Evolutionary conservation across 2,329 filamentous ascomycete genomes (phyloP).

Genomic region (Chaetomium globosum): DNA sequence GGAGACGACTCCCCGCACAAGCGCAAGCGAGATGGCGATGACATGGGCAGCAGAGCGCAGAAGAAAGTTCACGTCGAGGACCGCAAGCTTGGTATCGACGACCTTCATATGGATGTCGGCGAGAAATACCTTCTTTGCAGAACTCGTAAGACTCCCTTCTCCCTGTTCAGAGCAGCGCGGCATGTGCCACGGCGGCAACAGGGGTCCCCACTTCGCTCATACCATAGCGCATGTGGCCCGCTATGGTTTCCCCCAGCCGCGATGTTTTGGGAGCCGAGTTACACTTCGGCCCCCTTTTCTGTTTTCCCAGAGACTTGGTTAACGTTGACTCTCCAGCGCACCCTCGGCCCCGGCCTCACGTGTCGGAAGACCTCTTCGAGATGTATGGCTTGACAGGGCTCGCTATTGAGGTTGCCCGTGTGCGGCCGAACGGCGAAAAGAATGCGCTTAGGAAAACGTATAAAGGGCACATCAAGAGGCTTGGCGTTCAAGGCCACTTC

Average conservation of each 20-base stretch:
- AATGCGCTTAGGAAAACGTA: conserved; percentile 69
- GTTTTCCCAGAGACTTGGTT: conserved; percentile 35
- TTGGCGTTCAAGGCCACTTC: conserved; percentile 64
- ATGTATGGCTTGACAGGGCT: conserved; percentile 59
- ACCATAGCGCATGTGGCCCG: conserved; percentile 20
- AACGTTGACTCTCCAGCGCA: conserved; percentile 50
- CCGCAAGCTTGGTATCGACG: conserved; percentile 63
- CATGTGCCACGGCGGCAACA: conserved; percentile 20
- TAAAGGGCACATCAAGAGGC: conserved; percentile 67
- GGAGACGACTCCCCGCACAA: conserved; percentile 60
- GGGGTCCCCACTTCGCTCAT: conserved; percentile 30
- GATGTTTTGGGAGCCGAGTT: conserved; percentile 4
- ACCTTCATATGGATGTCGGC: conserved; percentile 67
- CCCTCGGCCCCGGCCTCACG: conserved; percentile 51
- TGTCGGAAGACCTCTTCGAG: conserved; percentile 61
- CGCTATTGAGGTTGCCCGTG: conserved; percentile 64
- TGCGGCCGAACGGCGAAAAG: conserved; percentile 67
- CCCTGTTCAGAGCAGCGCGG: conserved; percentile 33
- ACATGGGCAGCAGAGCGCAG: conserved; percentile 57
- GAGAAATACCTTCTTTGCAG: conserved; percentile 68
- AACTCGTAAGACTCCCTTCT: conserved; percentile 65
- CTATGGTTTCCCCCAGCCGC: conserved; percentile 9
- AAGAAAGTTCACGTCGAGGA: conserved; percentile 67
- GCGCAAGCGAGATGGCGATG: conserved; percentile 63
- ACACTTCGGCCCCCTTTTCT: not conserved